These are phyloP conservation scores for Colletotrichum sidae DNA, from an alignment of 2,329 filamentous ascomycete genomes.

Conservation along the genomic window DNA sequence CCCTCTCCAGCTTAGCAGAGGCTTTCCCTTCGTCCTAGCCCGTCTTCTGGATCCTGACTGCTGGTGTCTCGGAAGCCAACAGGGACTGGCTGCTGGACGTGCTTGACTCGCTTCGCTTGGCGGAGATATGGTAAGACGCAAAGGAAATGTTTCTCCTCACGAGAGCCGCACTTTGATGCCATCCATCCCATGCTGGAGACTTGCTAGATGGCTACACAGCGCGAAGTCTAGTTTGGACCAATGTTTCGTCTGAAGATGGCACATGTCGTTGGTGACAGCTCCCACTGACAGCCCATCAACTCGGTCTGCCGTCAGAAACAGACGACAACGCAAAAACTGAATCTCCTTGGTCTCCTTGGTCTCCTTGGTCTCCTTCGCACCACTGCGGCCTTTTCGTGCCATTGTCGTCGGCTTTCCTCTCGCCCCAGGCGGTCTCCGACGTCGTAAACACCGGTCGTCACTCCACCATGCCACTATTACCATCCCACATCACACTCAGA, in stretches of 20 bases:
- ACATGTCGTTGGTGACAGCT: conserved; percentile 1
- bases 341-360: not conserved
- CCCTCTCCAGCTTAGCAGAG: no score
- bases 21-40: conserved; percentile 1
- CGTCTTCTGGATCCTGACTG: no score
- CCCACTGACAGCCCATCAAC: not conserved
- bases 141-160: no score
- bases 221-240: not conserved
- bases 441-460: conserved; percentile 14
- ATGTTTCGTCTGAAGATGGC: conserved; percentile 24
- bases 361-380: not conserved
- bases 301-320: not conserved
- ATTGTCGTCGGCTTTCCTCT: conserved; percentile 7
- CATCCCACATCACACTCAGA: conserved; percentile 28
- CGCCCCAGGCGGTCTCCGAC: conserved; percentile 20
- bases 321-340: not conserved
- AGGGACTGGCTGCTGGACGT: no score
- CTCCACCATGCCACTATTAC: conserved; percentile 33
- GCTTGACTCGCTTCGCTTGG: no score
- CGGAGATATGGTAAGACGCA: no score
- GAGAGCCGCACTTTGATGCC: no score
- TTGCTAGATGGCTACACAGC: not conserved
- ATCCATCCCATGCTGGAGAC: not conserved
- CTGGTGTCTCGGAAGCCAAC: no score
- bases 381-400: conserved; percentile 6